Evolutionary conservation across 306 rosid genomes (phyloP).

Genomic region (Vicia sativa): DNA sequence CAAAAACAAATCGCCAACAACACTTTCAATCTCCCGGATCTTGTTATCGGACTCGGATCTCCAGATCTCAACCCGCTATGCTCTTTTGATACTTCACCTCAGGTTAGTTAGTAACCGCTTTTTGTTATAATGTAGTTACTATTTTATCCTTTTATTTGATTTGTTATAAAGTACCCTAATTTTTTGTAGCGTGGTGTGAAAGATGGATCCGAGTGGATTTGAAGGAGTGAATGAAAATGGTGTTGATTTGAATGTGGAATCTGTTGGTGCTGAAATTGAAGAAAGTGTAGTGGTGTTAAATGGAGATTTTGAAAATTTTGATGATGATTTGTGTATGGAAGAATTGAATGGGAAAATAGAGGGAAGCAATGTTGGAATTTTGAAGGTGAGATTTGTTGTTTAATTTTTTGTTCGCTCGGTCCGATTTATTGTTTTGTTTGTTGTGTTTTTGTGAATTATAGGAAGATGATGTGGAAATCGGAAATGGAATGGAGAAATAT

Average conservation of each 20-base stretch:
- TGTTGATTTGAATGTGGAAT: slow-evolving; percentile 45
- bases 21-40: slow-evolving; percentile 59
- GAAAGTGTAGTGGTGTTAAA: slow-evolving; percentile 45
- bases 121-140: background rate
- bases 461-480: slow-evolving; percentile 55
- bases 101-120: background rate
- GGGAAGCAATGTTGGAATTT: slow-evolving; percentile 47
- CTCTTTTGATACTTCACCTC: slow-evolving; percentile 35
- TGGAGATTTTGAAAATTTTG: slow-evolving; percentile 48
- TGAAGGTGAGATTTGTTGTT: slow-evolving; percentile 51
- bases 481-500: slow-evolving; percentile 43
- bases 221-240: slow-evolving; percentile 50
- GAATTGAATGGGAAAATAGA: slow-evolving; percentile 44
- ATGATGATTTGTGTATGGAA: slow-evolving; percentile 43
- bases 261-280: slow-evolving; percentile 26
- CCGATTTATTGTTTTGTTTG: slow-evolving; percentile 8
- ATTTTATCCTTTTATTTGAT: slow-evolving; percentile 32
- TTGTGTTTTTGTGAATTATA: slow-evolving; percentile 39
- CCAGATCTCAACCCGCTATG: slow-evolving; percentile 52
- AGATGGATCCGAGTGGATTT: slow-evolving; percentile 72
- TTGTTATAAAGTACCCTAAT: slow-evolving; percentile 33
- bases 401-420: background rate
- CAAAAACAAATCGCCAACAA: slow-evolving; percentile 28
- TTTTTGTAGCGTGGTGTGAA: slow-evolving; percentile 48
- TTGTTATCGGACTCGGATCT: slow-evolving; percentile 59